phyloP scores from a whole-genome alignment of 768 basidiomycete genomes.

The Pholiota conissans region DNA sequence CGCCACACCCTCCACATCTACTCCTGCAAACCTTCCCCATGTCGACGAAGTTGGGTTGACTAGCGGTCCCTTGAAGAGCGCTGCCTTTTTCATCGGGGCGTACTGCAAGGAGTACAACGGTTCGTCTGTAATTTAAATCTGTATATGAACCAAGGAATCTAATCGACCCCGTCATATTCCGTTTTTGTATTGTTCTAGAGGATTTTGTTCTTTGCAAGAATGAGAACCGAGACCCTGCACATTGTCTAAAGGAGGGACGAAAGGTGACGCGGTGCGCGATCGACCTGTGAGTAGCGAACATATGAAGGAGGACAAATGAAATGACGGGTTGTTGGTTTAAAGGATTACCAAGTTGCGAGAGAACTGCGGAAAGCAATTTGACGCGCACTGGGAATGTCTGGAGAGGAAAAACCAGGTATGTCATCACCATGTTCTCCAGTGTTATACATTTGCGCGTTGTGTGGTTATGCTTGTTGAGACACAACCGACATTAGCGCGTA shows the following conservation, averaged over 20 bases:
- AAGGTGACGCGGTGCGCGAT: conserved; percentile 94
- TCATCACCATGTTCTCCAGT: conserved; percentile 10
- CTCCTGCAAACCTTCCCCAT: conserved; percentile 65
- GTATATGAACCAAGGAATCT: neutral
- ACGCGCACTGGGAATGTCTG: conserved; percentile 92
- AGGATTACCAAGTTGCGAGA: conserved; percentile 94
- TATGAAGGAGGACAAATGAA: neutral
- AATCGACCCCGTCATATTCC: neutral
- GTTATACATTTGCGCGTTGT: neutral
- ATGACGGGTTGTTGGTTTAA: neutral
- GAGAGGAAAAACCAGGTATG: conserved; percentile 92
- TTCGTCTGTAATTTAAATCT: conserved; percentile 29
- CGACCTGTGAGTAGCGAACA: conserved; percentile 69
- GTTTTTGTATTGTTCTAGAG: conserved; percentile 21
- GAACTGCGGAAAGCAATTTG: conserved; percentile 84
- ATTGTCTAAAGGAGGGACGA: conserved; percentile 94
- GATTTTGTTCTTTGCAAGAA: conserved; percentile 91
- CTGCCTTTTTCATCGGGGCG: conserved; percentile 95
- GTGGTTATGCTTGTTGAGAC: neutral
- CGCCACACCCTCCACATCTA: conserved; percentile 65
- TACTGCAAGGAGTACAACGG: conserved; percentile 97
- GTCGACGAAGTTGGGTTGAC: conserved; percentile 88
- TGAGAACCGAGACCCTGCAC: conserved; percentile 85
- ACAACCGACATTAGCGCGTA: neutral
- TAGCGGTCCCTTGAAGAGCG: conserved; percentile 93